Evolutionary conservation across 2,329 filamentous ascomycete genomes (phyloP), one percentile per base, ranked within the genome.

Genomic region (Fusarium camptoceras): DNA sequence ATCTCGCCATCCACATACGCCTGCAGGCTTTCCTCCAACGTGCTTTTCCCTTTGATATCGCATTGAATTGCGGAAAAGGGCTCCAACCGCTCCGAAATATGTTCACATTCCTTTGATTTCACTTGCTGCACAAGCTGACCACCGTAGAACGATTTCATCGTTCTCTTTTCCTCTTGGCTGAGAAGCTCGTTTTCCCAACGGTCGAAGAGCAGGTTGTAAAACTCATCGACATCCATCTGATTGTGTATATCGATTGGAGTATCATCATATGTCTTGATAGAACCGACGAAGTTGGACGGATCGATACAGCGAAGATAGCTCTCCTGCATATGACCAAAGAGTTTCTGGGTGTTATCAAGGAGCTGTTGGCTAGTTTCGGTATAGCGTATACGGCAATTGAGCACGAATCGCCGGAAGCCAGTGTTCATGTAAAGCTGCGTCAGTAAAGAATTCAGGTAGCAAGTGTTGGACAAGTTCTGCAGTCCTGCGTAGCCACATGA

Each of bases 211-310:
- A 97, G 86, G 75, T 96, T 97, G 82, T 97, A 98, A 78, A 98
- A 99, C 78, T 98, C 94, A 73, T 98, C 96, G 8, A 98, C 96
- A 77, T 99, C 96, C 93, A 99, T 98, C 79, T 99, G 96, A 63
- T 92, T 89, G 59, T 91, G 89, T 27, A 97, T 91, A 78, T 98
- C 94, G 68, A 99, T 97, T 18, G 88, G 85, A 4, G 89, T 87
- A 61, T 94, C 92, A 37, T 97, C 93, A 61, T 94, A 95, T 0
- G 92, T 95, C 73, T 89, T 91, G 75, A 98, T 93, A 42, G 89
- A 91, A 34, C 85, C 85, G 16, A 96, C 92, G 67, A 97, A 90
- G 3, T 84, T 84, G 53, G 86, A 84, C 0, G 96, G 92, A 66
- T 96, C 92, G 22, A 94, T 86, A 62, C 84, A 91, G 70, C 91